Percentiles rank a stretch among this genome's conserved stretches.
phyloP scores from a whole-genome alignment of 352 stramenopile genomes.

The Phytophthora megakarya region DNA sequence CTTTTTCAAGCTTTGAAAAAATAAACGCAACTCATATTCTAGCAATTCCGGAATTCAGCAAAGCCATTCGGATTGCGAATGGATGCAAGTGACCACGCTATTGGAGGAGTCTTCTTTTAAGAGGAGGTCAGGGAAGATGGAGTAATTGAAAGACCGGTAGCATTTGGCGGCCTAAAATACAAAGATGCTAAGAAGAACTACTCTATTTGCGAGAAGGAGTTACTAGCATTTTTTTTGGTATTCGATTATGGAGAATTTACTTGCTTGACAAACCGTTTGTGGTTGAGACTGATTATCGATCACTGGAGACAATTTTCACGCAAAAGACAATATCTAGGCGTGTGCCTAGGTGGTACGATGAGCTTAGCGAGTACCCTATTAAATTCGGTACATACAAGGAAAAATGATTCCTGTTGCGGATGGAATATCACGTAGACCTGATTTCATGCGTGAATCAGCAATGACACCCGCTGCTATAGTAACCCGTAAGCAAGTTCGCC shows the following conservation, averaged over 20 bases:
- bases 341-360: constrained; percentile 10
- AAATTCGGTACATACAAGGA: too few relatives aligned
- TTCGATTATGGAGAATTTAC: constrained; percentile 18
- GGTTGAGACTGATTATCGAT: constrained; percentile 10
- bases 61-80: constrained; percentile 8
- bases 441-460: too few relatives aligned
- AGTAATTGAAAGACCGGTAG: constrained; percentile 1
- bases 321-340: too few relatives aligned
- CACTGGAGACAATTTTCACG: constrained; percentile 13
- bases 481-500: too few relatives aligned
- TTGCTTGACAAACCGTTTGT: constrained; percentile 13
- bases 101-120: constrained; percentile 16
- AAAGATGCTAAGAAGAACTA: constrained; percentile 11
- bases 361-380: constrained; percentile 22
- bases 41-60: constrained; percentile 10
- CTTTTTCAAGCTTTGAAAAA: constrained; percentile 9
- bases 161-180: constrained; percentile 18
- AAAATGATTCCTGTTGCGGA: too few relatives aligned
- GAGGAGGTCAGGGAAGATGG: constrained; percentile 2
- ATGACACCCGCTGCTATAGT: too few relatives aligned
- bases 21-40: constrained; percentile 2
- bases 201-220: constrained; percentile 17
- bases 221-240: constrained; percentile 18
- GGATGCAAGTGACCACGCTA: constrained; percentile 15
- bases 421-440: too few relatives aligned